Base-by-base conservation (phyloP, 345 rosid species). In the Arabidopsis suecica region DNA sequence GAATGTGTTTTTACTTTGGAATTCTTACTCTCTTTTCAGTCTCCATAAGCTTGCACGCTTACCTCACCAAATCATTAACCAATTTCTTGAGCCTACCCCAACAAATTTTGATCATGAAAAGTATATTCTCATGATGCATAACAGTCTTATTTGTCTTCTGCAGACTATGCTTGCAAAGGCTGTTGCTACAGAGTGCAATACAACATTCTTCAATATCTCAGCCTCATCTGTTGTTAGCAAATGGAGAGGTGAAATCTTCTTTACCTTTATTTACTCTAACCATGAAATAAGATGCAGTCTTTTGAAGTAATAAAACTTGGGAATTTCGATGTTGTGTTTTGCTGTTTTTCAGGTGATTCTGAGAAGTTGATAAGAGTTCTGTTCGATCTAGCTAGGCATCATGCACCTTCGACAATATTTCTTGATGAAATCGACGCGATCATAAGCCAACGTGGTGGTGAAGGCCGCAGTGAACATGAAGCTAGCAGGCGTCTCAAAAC, bases 81-180 rank as follows among this genome's bases (percentile, higher is more conserved):
- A 60, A 60, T 37, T 9, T 60, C 65, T 38, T 20, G 65, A 20
- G 9, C 32, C 57, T 65, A 44, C 7, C 1, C 3, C 16, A 45
- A 30, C 38, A 28, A 1, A 45, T 25, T 40, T 65, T 0, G 14
- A 53, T 25, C 33, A 5, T 25, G 58, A 11, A 12, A 25, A 25
- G 6, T 11, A 5, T 10, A 45, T 23, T 5, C 23, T 53, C 14
- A 32, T 60, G 16, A 38, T 20, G 48, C 48, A 38, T 55, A 55
- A 65, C 65, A 51, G 9, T 64, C 30, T 23, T 58, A 8, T 49
- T 65, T 3, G 16, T 49, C 38, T 65, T 65, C 9, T 49, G 30
- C 88, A 95, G 99, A 95, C 99, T 55, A 90, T 94, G 98, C 96
- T 94, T 73, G 98, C 98, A n/a, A 90, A 91, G 84, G 98, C 98